Evolutionary conservation across 2,329 filamentous ascomycete species (phyloP).

Genomic region (Colletotrichum sp.): DNA sequence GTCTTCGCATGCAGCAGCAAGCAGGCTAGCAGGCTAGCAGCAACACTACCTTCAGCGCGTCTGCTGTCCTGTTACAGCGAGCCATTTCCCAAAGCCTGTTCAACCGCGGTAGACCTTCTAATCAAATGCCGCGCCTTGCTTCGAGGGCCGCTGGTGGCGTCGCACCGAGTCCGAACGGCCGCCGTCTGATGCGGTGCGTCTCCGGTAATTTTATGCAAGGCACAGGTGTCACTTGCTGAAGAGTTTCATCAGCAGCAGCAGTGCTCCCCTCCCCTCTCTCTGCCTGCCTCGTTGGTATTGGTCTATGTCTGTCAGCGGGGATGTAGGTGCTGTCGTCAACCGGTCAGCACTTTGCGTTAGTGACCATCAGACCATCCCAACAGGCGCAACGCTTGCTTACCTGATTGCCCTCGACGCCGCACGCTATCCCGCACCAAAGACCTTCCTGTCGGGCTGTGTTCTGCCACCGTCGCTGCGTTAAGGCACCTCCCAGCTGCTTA

Average conservation of each 20-base stretch:
- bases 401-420: not conserved
- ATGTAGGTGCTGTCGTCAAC: not conserved
- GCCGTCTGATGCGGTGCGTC: not conserved
- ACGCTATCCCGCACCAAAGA: not conserved
- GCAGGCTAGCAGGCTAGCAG: not conserved
- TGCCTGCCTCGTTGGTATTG: not conserved
- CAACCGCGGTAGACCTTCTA: not conserved
- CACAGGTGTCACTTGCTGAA: not conserved
- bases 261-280: not conserved
- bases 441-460: not conserved
- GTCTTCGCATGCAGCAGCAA: not conserved
- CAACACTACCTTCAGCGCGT: not conserved
- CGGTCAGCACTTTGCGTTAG: not conserved
- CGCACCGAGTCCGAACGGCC: not conserved
- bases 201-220: conserved; percentile 4
- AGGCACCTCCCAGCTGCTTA: not conserved
- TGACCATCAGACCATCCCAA: not conserved
- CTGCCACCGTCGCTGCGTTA: not conserved
- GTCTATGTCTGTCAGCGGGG: not conserved
- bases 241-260: not conserved
- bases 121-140: not conserved
- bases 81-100: not conserved
- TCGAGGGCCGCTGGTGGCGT: not conserved
- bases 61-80: not conserved
- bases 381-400: not conserved